Evolutionary conservation across 2,329 filamentous ascomycete genomes (phyloP).

Genomic region (Dichotomopilus funicola): DNA sequence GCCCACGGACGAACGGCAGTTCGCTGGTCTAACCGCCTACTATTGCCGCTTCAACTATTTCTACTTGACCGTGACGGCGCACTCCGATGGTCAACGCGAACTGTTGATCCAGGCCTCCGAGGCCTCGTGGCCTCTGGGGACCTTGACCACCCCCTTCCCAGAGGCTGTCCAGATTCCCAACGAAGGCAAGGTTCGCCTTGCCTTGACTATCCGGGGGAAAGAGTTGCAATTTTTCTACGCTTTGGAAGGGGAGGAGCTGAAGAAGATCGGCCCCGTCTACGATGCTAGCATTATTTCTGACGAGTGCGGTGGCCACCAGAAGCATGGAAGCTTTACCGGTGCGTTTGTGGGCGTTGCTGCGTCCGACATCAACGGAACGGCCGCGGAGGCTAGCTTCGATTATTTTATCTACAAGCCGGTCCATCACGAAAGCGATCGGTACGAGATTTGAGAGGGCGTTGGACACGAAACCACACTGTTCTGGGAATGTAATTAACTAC

Average conservation of each 20-base stretch:
- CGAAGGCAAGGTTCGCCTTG: constrained; percentile 48
- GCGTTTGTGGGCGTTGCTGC: constrained; percentile 52
- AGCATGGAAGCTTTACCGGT: constrained; percentile 58
- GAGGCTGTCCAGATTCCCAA: constrained; percentile 44
- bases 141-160: constrained; percentile 37
- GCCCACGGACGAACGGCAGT: constrained; percentile 53
- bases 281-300: constrained; percentile 56
- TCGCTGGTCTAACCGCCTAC: constrained; percentile 55
- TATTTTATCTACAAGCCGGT: constrained; percentile 47
- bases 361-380: constrained; percentile 49
- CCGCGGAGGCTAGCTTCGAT: constrained; percentile 42
- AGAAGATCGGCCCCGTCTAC: constrained; percentile 47
- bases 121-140: constrained; percentile 47
- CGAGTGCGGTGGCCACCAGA: constrained; percentile 56
- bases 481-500: too few species aligned
- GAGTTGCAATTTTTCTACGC: constrained; percentile 52
- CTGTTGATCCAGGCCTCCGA: constrained; percentile 52
- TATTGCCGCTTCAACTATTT: constrained; percentile 61
- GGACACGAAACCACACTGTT: too few species aligned
- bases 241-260: constrained; percentile 38
- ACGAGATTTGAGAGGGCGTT: constrained; percentile 30
- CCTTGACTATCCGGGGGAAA: constrained; percentile 44
- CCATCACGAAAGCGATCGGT: constrained; percentile 41
- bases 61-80: constrained; percentile 53
- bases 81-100: constrained; percentile 50